Conservation (phyloP, 345 rosid species). For the Pistacia vera region DNA sequence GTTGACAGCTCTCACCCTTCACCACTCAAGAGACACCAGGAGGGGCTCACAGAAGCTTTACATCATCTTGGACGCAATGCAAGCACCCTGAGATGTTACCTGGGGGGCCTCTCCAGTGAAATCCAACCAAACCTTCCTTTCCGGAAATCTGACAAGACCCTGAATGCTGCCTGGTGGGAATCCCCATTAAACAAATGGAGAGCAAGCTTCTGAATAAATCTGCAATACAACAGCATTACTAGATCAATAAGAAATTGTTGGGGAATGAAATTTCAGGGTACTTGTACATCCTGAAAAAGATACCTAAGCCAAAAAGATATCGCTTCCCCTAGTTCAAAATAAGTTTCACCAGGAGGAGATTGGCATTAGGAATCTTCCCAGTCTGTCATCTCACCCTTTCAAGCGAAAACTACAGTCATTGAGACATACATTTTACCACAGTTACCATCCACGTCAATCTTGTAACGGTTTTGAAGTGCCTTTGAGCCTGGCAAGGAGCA, state of each 20-base stretch:
- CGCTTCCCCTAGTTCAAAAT: not conserved
- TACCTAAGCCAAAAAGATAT: not conserved
- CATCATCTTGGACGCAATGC: not conserved
- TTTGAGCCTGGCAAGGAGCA: slow-evolving; percentile 44
- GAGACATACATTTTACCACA: slow-evolving; percentile 63
- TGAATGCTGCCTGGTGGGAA: slow-evolving; percentile 76
- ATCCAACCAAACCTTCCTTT: slow-evolving; percentile 85
- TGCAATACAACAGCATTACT: slow-evolving; percentile 34
- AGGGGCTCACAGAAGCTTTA: not conserved
- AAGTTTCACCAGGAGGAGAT: not conserved
- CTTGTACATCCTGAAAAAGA: not conserved
- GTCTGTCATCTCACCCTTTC: not conserved
- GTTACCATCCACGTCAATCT: slow-evolving; percentile 52
- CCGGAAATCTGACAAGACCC: slow-evolving; percentile 83
- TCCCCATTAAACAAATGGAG: slow-evolving; percentile 81
- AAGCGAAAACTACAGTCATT: slow-evolving; percentile 1
- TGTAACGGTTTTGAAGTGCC: slow-evolving; percentile 71
- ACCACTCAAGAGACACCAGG: slow-evolving; percentile 1
- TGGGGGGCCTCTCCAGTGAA: slow-evolving; percentile 81
- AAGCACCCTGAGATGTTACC: slow-evolving; percentile 23
- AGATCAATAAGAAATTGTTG: slow-evolving; percentile 10
- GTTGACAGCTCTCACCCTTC: not conserved
- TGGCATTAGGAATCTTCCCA: not conserved
- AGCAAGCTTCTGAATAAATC: slow-evolving; percentile 78
- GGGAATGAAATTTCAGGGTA: not conserved